phyloP scores from a whole-genome alignment of 2,329 filamentous ascomycete genomes.

The Fusarium mangiferae region DNA sequence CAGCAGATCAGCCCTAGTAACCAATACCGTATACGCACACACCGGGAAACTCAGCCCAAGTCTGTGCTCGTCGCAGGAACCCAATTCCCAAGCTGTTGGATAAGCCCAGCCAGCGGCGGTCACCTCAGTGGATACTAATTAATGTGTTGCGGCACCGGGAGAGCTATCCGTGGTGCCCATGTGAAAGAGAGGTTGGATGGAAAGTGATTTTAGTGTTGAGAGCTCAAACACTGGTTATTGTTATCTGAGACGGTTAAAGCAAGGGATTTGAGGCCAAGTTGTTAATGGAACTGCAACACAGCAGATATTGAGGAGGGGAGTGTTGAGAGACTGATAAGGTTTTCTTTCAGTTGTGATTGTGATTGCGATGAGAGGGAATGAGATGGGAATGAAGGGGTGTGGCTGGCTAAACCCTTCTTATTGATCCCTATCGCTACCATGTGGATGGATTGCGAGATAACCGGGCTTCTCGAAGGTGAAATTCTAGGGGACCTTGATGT shows the following conservation, averaged over 20 bases:
- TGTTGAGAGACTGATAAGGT: constrained; percentile 27
- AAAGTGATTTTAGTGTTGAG: constrained; percentile 22
- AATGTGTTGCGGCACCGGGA: constrained; percentile 17
- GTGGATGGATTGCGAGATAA: constrained; percentile 20
- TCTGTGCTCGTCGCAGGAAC: constrained; percentile 33
- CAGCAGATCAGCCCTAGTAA: constrained; percentile 17
- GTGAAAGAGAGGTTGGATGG: constrained; percentile 32
- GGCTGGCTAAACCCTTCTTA: constrained; percentile 18
- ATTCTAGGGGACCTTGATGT: constrained; percentile 18
- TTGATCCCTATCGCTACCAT: constrained; percentile 21
- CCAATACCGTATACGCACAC: constrained; percentile 2
- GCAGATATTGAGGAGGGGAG: constrained; percentile 24
- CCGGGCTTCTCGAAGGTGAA: constrained; percentile 14
- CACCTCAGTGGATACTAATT: constrained; percentile 30
- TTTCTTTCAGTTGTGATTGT: background rate
- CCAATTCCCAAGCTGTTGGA: constrained; percentile 40
- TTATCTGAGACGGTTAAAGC: constrained; percentile 13
- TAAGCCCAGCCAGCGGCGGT: constrained; percentile 15
- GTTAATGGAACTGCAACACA: background rate
- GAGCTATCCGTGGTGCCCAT: constrained; percentile 17
- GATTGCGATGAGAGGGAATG: background rate
- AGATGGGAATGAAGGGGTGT: constrained; percentile 21
- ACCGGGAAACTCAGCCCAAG: constrained; percentile 9
- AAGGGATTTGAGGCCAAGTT: constrained; percentile 3
- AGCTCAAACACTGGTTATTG: background rate